Evolutionary conservation across 2,329 filamentous ascomycete species (phyloP), one percentile per base, ranked within the genome.

Genomic region (Neofusicoccum parvum): DNA sequence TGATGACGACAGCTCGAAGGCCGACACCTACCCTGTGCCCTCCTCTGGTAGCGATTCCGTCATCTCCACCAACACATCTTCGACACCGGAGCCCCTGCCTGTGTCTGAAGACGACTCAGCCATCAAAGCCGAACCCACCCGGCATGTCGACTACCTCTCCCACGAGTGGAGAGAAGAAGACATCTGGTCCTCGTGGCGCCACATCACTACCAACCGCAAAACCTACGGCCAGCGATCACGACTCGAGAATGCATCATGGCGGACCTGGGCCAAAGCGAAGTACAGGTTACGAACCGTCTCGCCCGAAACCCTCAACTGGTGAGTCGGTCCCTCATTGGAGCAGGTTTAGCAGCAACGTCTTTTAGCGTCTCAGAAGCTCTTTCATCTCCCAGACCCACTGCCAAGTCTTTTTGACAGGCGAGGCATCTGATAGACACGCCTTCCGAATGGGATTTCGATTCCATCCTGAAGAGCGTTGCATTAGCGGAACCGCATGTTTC

Each of bases 121-220:
- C 11, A 83, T 96, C 43, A 86, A 88, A 68, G 84, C 83, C 39
- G 87, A 90, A 72, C 92, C 92, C 1, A 93, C 93, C 51, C 85
- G 92, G 69, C 92, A 97, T 79, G 94, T 97, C n/a, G 94, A 97
- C 79, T 97, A 97, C 75, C 86, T 97, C 53, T 96, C 94, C 17
- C 92, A 98, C 74, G 88, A 94, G 68, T 97, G 94, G 92, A 88
- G 87, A 68, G 93, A 97, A 78, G 94, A 98, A 77, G 94, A 99
- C 78, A 96, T 98, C 32, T 98, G 94, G 94, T 90, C 92, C 5
- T 97, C 94, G 1, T 98, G 95, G 95, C 89, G 93, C 74, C 95
- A 96, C 75, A 92, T 98, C 71, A 88, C 94, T 15, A 89, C 91
- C 34, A 91, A 92, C 72, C 85, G 90, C 71, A 88, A 88, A 67